Evolutionary conservation across 2,329 filamentous ascomycete species (phyloP), one percentile per base, ranked within the genome.

Genomic region (Geosmithia morbida): DNA sequence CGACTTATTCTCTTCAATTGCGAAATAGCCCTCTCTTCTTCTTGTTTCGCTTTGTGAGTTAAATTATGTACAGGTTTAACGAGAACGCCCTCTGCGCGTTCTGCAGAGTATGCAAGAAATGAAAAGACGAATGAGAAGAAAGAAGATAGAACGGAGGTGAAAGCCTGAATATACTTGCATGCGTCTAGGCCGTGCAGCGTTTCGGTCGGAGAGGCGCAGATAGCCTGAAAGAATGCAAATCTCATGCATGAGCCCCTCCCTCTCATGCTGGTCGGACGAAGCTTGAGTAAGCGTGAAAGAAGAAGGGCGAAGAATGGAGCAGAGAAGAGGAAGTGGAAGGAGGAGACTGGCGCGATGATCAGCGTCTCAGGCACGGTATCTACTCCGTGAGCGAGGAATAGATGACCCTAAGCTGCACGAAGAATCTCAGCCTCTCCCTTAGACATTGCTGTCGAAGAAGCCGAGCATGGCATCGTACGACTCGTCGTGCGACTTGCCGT

Each of bases 381-480:
- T n/a, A n/a, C n/a, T n/a, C n/a, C n/a, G n/a, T n/a, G n/a, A n/a
- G n/a, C n/a, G n/a, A n/a, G n/a, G n/a, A n/a, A n/a, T n/a, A n/a
- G n/a, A n/a, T n/a, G n/a, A n/a, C n/a, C n/a, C n/a, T n/a, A n/a
- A n/a, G n/a, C n/a, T n/a, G n/a, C n/a, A n/a, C n/a, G n/a, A n/a
- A n/a, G n/a, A n/a, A n/a, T 17, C 41, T 43, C 26, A 3, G 18
- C 26, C 4, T 16, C 4, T 43, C 13, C 11, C 19, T 41, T 45
- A 47, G 22, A 49, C 41, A 18, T 47, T 41, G 17, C 44, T 40
- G 46, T 56, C 53, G 8, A 68, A 51, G 45, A 69, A 70, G 46
- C 66, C 58, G 1, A 63, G 53, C 7, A 69, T 69, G 10, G 57
- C 51, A 10, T 55, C 49, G 41, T 65, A 69, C 1, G 64, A 61